A percentile compares a stretch with the other conserved stretches of the same genome.
Evolutionary conservation across 768 basidiomycete genomes (phyloP).

Genomic region (Pleurotus eryngii): DNA sequence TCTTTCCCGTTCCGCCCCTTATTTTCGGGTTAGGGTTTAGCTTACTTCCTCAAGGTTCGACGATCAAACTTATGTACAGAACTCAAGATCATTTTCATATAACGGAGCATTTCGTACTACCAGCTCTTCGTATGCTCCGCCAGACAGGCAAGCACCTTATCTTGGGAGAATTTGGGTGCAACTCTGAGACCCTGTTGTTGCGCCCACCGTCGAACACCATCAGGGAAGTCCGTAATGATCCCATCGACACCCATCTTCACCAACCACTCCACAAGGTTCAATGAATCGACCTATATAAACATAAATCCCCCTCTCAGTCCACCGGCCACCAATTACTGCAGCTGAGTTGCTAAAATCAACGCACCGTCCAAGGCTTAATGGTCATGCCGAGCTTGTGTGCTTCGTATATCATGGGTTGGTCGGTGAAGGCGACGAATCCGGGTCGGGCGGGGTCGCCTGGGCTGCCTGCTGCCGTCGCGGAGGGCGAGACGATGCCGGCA

Average conservation of each 20-base stretch:
- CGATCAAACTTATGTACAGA: neutral
- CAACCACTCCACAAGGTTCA: conserved; percentile 60
- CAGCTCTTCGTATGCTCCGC: conserved; percentile 42
- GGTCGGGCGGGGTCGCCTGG: conserved; percentile 41
- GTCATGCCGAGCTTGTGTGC: conserved; percentile 60
- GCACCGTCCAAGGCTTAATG: conserved; percentile 75
- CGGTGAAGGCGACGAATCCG: conserved; percentile 56
- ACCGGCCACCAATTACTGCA: too few species aligned
- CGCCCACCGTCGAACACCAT: conserved; percentile 52
- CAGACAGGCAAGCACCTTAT: conserved; percentile 60
- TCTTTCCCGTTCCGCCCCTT: conserved; percentile 36
- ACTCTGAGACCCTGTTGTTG: conserved; percentile 50
- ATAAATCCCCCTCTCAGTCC: too few species aligned
- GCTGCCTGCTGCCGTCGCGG: conserved; percentile 36
- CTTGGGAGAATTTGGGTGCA: conserved; percentile 56
- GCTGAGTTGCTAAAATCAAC: conserved; percentile 15
- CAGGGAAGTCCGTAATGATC: conserved; percentile 76
- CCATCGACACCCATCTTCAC: conserved; percentile 65
- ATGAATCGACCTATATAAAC: conserved; percentile 49
- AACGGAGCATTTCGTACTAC: conserved; percentile 6
- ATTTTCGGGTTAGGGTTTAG: conserved; percentile 22
- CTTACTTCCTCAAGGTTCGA: neutral
- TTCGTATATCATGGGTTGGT: conserved; percentile 61
- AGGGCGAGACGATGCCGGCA: conserved; percentile 66
- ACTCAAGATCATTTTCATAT: neutral